phyloP scores from a whole-genome alignment of 495 filamentous ascomycete species.

The Podospora pseudocomata region DNA sequence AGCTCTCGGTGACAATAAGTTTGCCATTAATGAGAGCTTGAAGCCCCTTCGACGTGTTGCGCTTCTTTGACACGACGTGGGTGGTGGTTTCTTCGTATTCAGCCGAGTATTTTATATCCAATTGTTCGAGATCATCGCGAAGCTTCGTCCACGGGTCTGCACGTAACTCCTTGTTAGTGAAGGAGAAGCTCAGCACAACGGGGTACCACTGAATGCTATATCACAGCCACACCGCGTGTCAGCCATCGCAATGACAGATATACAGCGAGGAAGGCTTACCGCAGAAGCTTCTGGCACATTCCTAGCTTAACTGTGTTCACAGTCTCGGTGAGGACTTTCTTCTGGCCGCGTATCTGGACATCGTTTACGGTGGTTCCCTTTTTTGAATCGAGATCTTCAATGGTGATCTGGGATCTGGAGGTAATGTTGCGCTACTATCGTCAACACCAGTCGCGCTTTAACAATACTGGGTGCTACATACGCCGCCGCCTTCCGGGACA shows the following conservation, averaged over 20 bases:
- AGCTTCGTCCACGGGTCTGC: constrained; percentile 63
- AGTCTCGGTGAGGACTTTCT: constrained; percentile 48
- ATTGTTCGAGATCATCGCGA: constrained; percentile 63
- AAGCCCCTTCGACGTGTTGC: constrained; percentile 81
- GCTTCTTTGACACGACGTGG: constrained; percentile 82
- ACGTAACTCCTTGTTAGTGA: constrained; percentile 69
- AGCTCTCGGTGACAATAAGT: constrained; percentile 75
- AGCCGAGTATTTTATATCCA: constrained; percentile 80
- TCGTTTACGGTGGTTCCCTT: constrained; percentile 77
- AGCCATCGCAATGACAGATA: not conserved
- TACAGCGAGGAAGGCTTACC: not conserved
- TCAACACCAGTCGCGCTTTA: constrained; percentile 4
- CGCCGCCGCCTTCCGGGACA: constrained; percentile 66
- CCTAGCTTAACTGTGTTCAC: constrained; percentile 67
- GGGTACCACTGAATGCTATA: constrained; percentile 70
- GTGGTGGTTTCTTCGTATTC: constrained; percentile 74
- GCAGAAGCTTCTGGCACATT: constrained; percentile 53
- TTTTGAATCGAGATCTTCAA: constrained; percentile 72
- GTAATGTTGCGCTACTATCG: constrained; percentile 52
- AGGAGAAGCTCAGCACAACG: constrained; percentile 75
- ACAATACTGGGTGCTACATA: constrained; percentile 37
- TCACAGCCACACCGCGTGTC: not conserved
- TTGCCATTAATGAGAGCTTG: constrained; percentile 84
- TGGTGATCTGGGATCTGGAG: constrained; percentile 58
- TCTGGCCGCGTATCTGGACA: constrained; percentile 56